Evolutionary conservation across 768 basidiomycete species (phyloP).

Genomic region (Lyophyllum semitale): DNA sequence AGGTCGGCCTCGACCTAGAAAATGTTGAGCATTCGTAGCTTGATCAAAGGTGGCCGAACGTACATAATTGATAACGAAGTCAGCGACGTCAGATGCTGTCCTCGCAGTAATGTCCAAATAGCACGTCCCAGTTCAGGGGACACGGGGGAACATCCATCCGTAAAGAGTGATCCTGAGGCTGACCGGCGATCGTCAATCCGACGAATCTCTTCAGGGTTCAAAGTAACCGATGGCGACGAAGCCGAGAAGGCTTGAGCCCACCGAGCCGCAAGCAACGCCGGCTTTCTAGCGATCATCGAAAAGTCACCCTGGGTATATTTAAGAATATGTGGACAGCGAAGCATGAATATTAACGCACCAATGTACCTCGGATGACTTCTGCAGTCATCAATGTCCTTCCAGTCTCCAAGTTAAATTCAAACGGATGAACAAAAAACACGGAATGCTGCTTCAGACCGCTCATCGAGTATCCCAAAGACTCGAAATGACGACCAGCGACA

Average conservation of each 20-base stretch:
- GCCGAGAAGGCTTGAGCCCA: conserved; percentile 58
- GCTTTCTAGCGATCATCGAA: conserved; percentile 33
- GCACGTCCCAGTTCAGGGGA: conserved; percentile 34
- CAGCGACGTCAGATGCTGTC: conserved; percentile 38
- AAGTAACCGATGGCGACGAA: conserved; percentile 45
- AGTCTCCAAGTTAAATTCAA: conserved; percentile 18
- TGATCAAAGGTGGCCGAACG: conserved; percentile 17
- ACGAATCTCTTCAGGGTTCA: conserved; percentile 35
- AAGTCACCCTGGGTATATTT: conserved; percentile 37
- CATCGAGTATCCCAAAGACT: conserved; percentile 55
- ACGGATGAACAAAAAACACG: conserved; percentile 49
- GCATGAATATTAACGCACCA: not conserved
- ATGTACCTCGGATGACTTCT: conserved; percentile 4
- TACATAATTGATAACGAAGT: conserved; percentile 51
- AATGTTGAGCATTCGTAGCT: not conserved
- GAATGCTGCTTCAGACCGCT: conserved; percentile 52
- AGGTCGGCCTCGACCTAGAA: conserved; percentile 36
- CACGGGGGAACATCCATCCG: conserved; percentile 54
- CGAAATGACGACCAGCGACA: conserved; percentile 45
- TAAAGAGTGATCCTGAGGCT: conserved; percentile 35
- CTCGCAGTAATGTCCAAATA: conserved; percentile 37
- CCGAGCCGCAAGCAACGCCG: conserved; percentile 53
- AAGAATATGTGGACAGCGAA: not conserved
- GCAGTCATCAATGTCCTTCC: conserved; percentile 5
- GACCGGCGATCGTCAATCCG: conserved; percentile 31